Evolutionary conservation across 495 filamentous ascomycete species (phyloP), one percentile per base, ranked within the genome.

Genomic region (Hypoxylon trugodes): DNA sequence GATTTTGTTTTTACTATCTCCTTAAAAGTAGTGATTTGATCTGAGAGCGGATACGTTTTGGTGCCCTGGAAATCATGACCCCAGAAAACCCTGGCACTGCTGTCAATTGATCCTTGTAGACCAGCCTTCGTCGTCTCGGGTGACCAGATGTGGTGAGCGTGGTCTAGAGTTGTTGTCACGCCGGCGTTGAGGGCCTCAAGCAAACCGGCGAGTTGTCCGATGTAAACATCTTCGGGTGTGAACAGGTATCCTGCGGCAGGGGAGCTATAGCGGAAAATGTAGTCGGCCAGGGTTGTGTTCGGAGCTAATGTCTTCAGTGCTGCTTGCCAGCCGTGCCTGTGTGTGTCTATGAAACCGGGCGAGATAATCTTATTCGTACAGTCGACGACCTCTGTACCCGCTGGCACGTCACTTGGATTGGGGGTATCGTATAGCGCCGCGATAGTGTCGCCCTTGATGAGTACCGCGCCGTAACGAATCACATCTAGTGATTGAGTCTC

Each of bases 251-350:
- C 73, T 4, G 65, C 58, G 12, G 66, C 59, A 35, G 72, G 69
- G 1, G 38, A 32, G 6, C 46, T 24, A 13, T 38, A 66, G 2
- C 55, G 54, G 9, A 12, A 0, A 30, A 72, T 21, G 42, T 77
- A 75, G 1, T 70, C 69, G 1, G 69, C 26, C 42, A 77, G 25
- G 26, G 59, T 71, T 3, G 66, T 61, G 25, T 75, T 73, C 1
- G 72, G 52, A 12, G 50, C 61, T 2, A 73, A 43, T 0, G 74
- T 76, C 38, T 76, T 82, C 12, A 83, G 60, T 43, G 74, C 77
- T 1, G 84, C 84, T 69, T 87, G 83, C 82, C 82, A 88, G 6
- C 83, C 69, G 73, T 87, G 84, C 21, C 82, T 79, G 59, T 87
- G 85, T 0, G 85, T 87, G 58, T 86, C 82, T 35, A 87, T 70